Evolutionary conservation across 2,329 filamentous ascomycete species (phyloP).

Genomic region (Aspergillus sp.): DNA sequence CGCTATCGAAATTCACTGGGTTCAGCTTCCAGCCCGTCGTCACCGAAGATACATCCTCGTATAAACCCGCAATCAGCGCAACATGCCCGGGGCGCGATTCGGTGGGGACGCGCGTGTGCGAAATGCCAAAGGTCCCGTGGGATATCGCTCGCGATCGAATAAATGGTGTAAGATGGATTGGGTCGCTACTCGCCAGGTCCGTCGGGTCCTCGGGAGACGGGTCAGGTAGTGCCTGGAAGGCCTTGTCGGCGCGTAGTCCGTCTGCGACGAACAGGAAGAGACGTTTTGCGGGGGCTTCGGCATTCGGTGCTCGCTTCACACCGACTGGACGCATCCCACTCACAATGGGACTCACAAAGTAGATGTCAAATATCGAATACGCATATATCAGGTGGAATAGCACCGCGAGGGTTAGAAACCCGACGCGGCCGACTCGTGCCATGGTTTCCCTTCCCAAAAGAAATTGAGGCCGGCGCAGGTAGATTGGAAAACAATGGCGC

Average conservation of each 20-base stretch:
- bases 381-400: slow-evolving; percentile 92
- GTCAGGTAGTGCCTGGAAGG: slow-evolving; percentile 86
- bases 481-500: background rate
- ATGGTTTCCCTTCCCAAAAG: slow-evolving; percentile 20
- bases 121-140: slow-evolving; percentile 92
- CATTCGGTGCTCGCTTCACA: slow-evolving; percentile 52
- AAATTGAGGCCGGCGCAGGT: slow-evolving; percentile 3
- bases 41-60: slow-evolving; percentile 95
- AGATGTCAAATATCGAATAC: slow-evolving; percentile 94
- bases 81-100: slow-evolving; percentile 96
- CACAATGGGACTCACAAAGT: slow-evolving; percentile 96
- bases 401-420: slow-evolving; percentile 80
- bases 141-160: slow-evolving; percentile 80
- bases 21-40: slow-evolving; percentile 98
- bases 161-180: slow-evolving; percentile 80
- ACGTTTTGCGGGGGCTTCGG: slow-evolving; percentile 73
- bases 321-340: slow-evolving; percentile 82
- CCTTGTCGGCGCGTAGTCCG: slow-evolving; percentile 92
- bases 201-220: slow-evolving; percentile 53
- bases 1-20: slow-evolving; percentile 95
- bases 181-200: slow-evolving; percentile 29
- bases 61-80: slow-evolving; percentile 88
- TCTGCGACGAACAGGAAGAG: slow-evolving; percentile 96
- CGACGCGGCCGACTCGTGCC: slow-evolving; percentile 58
- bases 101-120: slow-evolving; percentile 91